Evolutionary conservation across 768 basidiomycete species (phyloP), one percentile per base, ranked within the genome.

Genomic region (Gymnopilus dilepis): DNA sequence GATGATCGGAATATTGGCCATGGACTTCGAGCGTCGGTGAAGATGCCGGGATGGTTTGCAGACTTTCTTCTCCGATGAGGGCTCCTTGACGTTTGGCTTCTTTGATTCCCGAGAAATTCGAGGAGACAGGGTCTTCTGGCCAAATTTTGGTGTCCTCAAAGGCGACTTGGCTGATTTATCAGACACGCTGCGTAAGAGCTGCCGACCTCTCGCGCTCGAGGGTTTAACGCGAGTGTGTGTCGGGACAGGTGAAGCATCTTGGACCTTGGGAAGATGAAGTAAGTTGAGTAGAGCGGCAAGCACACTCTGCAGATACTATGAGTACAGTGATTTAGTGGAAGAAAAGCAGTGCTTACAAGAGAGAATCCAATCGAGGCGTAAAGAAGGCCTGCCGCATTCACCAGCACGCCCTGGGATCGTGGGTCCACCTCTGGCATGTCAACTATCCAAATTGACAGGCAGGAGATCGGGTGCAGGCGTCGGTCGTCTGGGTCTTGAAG

Each of bases 361-460:
- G 68, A 70, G 58, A 79, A 76, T 2, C 78, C 78, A 33, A 74
- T 63, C 8, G 67, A 64, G 24, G 73, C 76, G 40, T 74, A 75
- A 19, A 77, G 52, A 41, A 73, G 69, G n/a, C 77, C 73, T 19
- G 69, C 75, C 28, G 65, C 63, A 64, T 67, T 72, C n/a, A 75
- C 69, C 26, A 73, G 58, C 3, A 74, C 59, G 19, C 70, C 69
- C 24, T 67, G 74, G 15, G 66, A 64, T 6, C 62, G 65, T 28
- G 59, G 12, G 30, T 64, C 64, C 64, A 67, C 64, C 43, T 56
- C 56, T 50, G 47, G 30, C 34, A 54, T 38, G 43, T 30, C 45
- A 24, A 48, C 43, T 37, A 22, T 33, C 41, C 21, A 19, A 30
- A 58, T 37, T 31, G 56, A 47, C 41, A 42, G 31, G 30, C 17